Base-by-base conservation (phyloP, 1,139 yeast species). In the Hanseniaspora gamundiae region DNA sequence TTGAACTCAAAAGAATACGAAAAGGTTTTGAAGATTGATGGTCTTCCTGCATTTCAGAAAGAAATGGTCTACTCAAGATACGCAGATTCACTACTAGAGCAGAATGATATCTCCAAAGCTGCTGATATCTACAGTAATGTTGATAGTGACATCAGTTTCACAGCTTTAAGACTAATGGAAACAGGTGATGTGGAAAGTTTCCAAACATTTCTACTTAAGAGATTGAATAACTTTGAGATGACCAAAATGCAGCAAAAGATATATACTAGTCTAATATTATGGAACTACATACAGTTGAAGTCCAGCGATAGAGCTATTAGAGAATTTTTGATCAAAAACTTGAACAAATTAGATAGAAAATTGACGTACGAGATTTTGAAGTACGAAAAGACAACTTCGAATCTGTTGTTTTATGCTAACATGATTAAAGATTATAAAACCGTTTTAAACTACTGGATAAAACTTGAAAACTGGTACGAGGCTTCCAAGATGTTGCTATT, bases 231-330 rank as follows among this genome's bases (percentile, higher is more conserved):
- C 47, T 40, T 55, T 46, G 49, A 71, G 62, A 33, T 62, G 35
- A 58, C 43, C 48, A 53, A 65, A 38, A 73, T 83, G 56, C 82
- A 81, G 54, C 63, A 73, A 31, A 67, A 73, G 0, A 70, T 86
- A 46, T 60, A 88, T n/a, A 76, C 88, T 0, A 75, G 82, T 47
- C 88, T 96, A 95, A 75, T 88, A 35, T 71, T 85, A 6, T 93
- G 87, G 63, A 61, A 83, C 11, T 74, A 62, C 47, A 66, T 78
- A 59, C 78, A 73, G 46, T 66, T 66, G 21, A 16, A 35, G 7
- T 43, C 50, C 20, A 45, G 66, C 21, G 54, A 61, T 50, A 47
- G 62, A 5, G 64, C 65, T 10, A 72, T 81, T 46, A 67, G 75
- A 42, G 57, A 60, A 1, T 86, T 86, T 59, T 60, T 85, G 11